Conservation (phyloP, 805 yeast genomes). For the Candida xiaguanensis region DNA sequence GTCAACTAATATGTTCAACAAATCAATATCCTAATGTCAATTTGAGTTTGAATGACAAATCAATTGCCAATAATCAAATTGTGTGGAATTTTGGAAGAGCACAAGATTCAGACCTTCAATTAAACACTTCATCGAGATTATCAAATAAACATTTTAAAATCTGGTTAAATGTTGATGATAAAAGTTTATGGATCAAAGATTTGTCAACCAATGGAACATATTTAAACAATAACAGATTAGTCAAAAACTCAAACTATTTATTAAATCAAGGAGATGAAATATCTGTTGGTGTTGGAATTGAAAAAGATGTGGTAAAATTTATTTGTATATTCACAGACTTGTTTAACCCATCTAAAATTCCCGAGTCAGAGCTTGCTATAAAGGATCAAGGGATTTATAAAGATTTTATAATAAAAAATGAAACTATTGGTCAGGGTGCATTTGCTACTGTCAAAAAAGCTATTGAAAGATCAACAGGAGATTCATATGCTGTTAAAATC, state of each 20-base stretch:
- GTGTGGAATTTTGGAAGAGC: conserved; percentile 78
- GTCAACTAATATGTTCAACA: conserved; percentile 57
- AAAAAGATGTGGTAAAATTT: conserved; percentile 58
- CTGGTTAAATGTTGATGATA: conserved; percentile 59
- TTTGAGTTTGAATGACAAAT: conserved; percentile 14
- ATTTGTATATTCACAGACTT: conserved; percentile 47
- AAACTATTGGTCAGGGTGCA: conserved; percentile 95
- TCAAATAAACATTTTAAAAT: conserved; percentile 73
- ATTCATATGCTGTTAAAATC: conserved; percentile 85
- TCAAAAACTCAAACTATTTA: conserved; percentile 74
- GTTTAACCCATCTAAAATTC: conserved; percentile 30
- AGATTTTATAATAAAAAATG: conserved; percentile 75
- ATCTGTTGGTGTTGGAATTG: conserved; percentile 82
- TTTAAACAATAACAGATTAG: conserved; percentile 69
- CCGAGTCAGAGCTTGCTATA: conserved; percentile 14
- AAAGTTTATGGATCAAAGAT: conserved; percentile 63
- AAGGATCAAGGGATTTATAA: conserved; percentile 56
- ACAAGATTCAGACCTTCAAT: conserved; percentile 55
- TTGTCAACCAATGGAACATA: conserved; percentile 90
- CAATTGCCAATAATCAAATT: conserved; percentile 25
- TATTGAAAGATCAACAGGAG: conserved; percentile 79
- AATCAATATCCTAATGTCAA: conserved; percentile 42
- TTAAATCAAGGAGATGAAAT: conserved; percentile 92
- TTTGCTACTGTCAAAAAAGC: conserved; percentile 95
- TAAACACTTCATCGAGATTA: conserved; percentile 58